Evolutionary conservation across 495 filamentous ascomycete genomes (phyloP).

Genomic region (Clavariopsis aquatica): DNA sequence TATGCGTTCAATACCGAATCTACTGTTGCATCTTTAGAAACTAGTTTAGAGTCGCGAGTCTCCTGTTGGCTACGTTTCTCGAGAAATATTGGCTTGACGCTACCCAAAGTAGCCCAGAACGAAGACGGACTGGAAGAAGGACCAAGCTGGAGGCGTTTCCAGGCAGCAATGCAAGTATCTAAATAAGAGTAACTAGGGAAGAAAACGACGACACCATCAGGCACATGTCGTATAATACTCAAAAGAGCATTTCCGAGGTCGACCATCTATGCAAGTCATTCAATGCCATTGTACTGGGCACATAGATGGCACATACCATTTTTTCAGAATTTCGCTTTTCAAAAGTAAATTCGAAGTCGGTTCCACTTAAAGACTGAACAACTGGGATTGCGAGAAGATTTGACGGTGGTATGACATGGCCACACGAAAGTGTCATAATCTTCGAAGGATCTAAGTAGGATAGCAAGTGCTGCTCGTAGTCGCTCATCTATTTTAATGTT

Average conservation of each 20-base stretch:
- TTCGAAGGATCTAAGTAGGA: constrained; percentile 65
- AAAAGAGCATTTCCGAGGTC: constrained; percentile 74
- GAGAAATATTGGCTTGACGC: constrained; percentile 44
- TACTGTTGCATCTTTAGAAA: constrained; percentile 55
- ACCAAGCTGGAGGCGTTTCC: constrained; percentile 53
- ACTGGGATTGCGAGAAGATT: constrained; percentile 77
- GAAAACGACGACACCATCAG: constrained; percentile 93
- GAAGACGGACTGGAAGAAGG: constrained; percentile 34
- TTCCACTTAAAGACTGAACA: constrained; percentile 53
- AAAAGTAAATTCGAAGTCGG: constrained; percentile 84
- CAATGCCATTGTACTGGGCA: not conserved
- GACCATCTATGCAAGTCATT: constrained; percentile 55
- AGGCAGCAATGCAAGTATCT: constrained; percentile 66
- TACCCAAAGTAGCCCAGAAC: constrained; percentile 32
- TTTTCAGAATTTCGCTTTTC: constrained; percentile 63
- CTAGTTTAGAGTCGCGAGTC: constrained; percentile 34
- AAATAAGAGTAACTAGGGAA: constrained; percentile 95
- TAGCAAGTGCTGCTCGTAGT: constrained; percentile 83
- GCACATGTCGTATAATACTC: constrained; percentile 70
- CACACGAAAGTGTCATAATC: constrained; percentile 83
- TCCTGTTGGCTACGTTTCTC: constrained; percentile 38
- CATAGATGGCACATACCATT: constrained; percentile 49
- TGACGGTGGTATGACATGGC: constrained; percentile 83
- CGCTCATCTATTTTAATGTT: constrained; percentile 63
- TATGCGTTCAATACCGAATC: constrained; percentile 76